Base-by-base conservation (phyloP, 257 asterid species). In the Gentiana straminea region DNA sequence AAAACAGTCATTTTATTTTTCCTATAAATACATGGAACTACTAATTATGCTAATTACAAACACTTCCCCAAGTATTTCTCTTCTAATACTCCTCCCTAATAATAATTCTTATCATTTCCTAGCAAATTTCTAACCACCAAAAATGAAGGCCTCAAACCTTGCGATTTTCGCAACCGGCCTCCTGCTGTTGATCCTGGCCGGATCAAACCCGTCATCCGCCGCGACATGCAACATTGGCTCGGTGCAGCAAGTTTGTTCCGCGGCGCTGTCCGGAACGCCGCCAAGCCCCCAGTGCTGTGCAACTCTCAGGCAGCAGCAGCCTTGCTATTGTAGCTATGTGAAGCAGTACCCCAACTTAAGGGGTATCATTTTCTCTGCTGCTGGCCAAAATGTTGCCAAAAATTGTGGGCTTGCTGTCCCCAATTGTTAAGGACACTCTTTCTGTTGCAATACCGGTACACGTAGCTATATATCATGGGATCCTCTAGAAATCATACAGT, bases 271-370 rank as follows among this genome's bases (percentile, higher is more conserved):
- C 8, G 46, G 55, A 0, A 2, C 61, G 10, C 33, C 49, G 39
- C 80, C 77, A 8, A 12, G 65, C 9, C 0, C 4, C 0, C 64
- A 49, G 15, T 75, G 80, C 72, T 75, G 80, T 69, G 4, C 43
- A 35, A 70, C 50, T 48, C 51, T 75, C 58, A 67, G 39, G 8
- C 37, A 49, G 34, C 77, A 75, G 52, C 54, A 54, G 54, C 69
- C 77, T 35, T 75, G 77, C 55, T 62, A 67, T 55, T 75, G 81
- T 65, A 52, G 48, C 43, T 71, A 67, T 48, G 46, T 65, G 11
- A 67, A 71, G 65, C 44, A 71, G 8, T 39, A 39, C 59, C 80
- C 75, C 7, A 50, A 0, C 1, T 59, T 70, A 45, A 59, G n/a
- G 57, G 54, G 39, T 51, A 49, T 59, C 46, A 41, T 75, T n/a